Percentiles rank a stretch among this genome's conserved stretches.
These are phyloP conservation scores for Mycena rosella DNA, from an alignment of 768 basidiomycete species.

Conservation along the genomic window DNA sequence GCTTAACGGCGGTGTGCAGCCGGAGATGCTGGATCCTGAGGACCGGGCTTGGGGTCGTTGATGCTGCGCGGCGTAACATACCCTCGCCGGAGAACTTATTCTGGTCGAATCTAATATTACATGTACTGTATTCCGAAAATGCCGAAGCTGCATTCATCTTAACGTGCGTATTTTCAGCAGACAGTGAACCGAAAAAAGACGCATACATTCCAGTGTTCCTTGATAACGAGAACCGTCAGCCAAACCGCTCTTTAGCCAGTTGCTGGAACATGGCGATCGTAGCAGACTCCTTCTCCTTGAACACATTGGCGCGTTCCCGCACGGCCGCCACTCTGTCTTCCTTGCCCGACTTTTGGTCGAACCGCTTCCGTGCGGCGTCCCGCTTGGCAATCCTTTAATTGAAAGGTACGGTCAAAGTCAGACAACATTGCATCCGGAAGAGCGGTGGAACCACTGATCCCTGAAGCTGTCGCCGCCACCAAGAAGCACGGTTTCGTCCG, in stretches of 20 bases:
- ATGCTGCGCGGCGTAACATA: neutral
- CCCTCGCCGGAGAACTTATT: constrained; percentile 8
- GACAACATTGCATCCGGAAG: neutral
- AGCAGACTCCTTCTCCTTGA: constrained; percentile 86
- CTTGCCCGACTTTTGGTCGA: constrained; percentile 62
- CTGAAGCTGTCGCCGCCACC: constrained; percentile 88
- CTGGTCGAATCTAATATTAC: constrained; percentile 17
- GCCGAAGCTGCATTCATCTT: neutral
- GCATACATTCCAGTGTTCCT: neutral
- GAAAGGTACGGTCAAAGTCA: constrained; percentile 15
- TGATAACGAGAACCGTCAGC: constrained; percentile 54
- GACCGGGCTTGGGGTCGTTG: constrained; percentile 55
- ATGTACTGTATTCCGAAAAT: neutral
- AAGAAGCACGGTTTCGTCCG: constrained; percentile 83
- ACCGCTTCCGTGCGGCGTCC: constrained; percentile 77
- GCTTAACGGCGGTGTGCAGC: constrained; percentile 1
- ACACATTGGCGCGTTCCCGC: constrained; percentile 72
- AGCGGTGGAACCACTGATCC: constrained; percentile 67
- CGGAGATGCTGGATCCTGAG: constrained; percentile 52
- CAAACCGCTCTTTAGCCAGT: constrained; percentile 90
- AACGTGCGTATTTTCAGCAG: neutral
- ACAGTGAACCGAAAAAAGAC: too few relatives aligned
- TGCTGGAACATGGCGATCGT: constrained; percentile 98
- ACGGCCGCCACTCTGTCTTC: constrained; percentile 65
- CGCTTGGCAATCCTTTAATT: constrained; percentile 73